Base-by-base conservation (phyloP, 2,329 filamentous ascomycete genomes). In the Aspergillus flavus region DNA sequence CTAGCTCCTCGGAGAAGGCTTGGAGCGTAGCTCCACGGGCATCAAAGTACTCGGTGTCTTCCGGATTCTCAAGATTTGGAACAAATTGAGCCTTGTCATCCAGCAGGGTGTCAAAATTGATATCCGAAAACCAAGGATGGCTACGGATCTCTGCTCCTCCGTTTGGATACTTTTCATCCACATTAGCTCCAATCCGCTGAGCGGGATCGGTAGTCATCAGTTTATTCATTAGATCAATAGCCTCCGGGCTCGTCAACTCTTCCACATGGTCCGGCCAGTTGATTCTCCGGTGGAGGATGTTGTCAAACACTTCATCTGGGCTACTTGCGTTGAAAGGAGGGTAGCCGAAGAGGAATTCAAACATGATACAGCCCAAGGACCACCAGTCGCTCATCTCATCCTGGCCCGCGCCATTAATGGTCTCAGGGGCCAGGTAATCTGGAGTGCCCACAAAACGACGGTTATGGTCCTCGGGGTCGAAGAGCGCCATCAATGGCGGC, bases 341-440 rank as follows among this genome's bases (percentile, higher is more conserved):
- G 62, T 92, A 90, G 1, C 95, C 95, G 73, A 92, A 98, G 2
- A 99, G 82, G 69, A 97, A 97, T 73, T 99, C 95, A 72, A 97
- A 99, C 78, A 98, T 82, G 70, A 99, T 98, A 76, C 96, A 99
- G 0, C 95, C 95, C n/a, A 99, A 85, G 26, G 95, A 98, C 95
- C 95, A 99, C 95, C 95, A 99, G 87, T 99, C 95, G 75, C 95
- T 98, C 69, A 94, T 95, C 77, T 98, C 94, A 73, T 99, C 95
- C 77, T 99, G 95, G 1, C 94, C 93, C 68, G 93, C 89, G 57
- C 96, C 95, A 68, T 93, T 94, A 74, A 99, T 96, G 0, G 96
- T 99, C 76, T 99, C 96, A 0, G 95, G 95, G 0, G 95, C 95
- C 16, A 99, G 86, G 75, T 99, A 99, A 77, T 99, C 95, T 0